A percentile compares a stretch with the other conserved stretches of the same genome.
Evolutionary conservation across 352 stramenopile species (phyloP).

Genomic region (Phytopythium aichiense): DNA sequence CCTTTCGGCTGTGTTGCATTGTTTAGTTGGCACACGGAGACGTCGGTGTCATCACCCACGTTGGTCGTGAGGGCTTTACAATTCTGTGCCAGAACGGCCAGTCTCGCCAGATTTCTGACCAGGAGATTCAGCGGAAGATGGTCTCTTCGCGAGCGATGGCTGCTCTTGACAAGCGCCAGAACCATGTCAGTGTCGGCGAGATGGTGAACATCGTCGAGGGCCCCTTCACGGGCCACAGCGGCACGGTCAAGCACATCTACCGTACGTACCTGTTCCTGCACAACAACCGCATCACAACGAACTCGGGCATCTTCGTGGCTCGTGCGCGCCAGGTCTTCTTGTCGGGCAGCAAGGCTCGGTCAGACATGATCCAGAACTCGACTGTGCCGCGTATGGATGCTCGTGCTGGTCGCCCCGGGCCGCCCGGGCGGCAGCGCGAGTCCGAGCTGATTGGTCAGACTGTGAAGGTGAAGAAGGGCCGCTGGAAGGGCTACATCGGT

Average conservation of each 20-base stretch:
- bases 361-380: slow-evolving; percentile 85
- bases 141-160: slow-evolving; percentile 76
- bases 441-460: slow-evolving; percentile 86
- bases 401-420: slow-evolving; percentile 35
- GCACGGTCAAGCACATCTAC: slow-evolving; percentile 91
- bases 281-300: slow-evolving; percentile 88
- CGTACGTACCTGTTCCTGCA: slow-evolving; percentile 87
- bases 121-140: slow-evolving; percentile 89
- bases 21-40: slow-evolving; percentile 74
- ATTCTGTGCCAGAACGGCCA: slow-evolving; percentile 86
- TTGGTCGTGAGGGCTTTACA: slow-evolving; percentile 84
- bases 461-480: slow-evolving; percentile 89
- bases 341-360: slow-evolving; percentile 82
- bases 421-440: slow-evolving; percentile 48
- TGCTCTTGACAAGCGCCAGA: slow-evolving; percentile 87
- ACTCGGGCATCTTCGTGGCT: slow-evolving; percentile 88
- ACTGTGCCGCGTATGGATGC: slow-evolving; percentile 63
- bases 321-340: slow-evolving; percentile 78
- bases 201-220: slow-evolving; percentile 90
- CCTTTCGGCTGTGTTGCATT: background rate
- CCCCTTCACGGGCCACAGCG: slow-evolving; percentile 72
- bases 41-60: slow-evolving; percentile 89
- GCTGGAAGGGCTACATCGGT: slow-evolving; percentile 91
- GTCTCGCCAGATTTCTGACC: slow-evolving; percentile 77
- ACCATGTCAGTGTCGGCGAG: slow-evolving; percentile 86